These are phyloP conservation scores for Ogataea sp. DNA, from an alignment of 805 yeast species.

Conservation along the genomic window DNA sequence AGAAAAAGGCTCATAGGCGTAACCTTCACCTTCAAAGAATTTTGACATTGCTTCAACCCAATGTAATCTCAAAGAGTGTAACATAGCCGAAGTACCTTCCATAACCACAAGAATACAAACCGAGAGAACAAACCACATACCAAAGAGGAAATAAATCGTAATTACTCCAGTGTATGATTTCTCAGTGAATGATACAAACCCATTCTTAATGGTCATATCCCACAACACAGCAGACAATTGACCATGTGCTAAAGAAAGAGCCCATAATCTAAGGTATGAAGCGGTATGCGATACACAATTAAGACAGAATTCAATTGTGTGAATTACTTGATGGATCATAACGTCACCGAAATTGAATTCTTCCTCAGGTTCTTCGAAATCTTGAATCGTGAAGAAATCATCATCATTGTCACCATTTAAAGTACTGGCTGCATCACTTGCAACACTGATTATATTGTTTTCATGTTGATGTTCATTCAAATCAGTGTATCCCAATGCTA, in stretches of 20 bases:
- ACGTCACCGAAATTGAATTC: constrained; percentile 53
- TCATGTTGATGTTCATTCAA: constrained; percentile 22
- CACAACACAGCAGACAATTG: constrained; percentile 68
- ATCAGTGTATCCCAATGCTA: constrained; percentile 43
- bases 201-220: constrained; percentile 64
- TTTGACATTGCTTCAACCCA: constrained; percentile 84
- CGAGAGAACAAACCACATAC: constrained; percentile 69
- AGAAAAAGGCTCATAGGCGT: constrained; percentile 55
- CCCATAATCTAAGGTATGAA: constrained; percentile 72
- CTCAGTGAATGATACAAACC: constrained; percentile 38
- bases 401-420: constrained; percentile 8
- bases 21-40: constrained; percentile 72
- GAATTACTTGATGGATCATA: constrained; percentile 73
- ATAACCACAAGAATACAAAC: constrained; percentile 62
- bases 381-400: constrained; percentile 17
- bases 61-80: constrained; percentile 67
- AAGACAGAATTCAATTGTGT: constrained; percentile 72
- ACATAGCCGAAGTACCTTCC: constrained; percentile 86
- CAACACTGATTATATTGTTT: constrained; percentile 9
- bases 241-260: constrained; percentile 72
- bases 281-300: constrained; percentile 79
- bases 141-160: constrained; percentile 54
- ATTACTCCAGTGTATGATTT: constrained; percentile 48
- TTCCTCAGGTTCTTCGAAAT: constrained; percentile 30
- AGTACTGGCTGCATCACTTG: not conserved